phyloP scores from a whole-genome alignment of 2,329 filamentous ascomycete species.

The Sporothrix brunneoviolacea region DNA sequence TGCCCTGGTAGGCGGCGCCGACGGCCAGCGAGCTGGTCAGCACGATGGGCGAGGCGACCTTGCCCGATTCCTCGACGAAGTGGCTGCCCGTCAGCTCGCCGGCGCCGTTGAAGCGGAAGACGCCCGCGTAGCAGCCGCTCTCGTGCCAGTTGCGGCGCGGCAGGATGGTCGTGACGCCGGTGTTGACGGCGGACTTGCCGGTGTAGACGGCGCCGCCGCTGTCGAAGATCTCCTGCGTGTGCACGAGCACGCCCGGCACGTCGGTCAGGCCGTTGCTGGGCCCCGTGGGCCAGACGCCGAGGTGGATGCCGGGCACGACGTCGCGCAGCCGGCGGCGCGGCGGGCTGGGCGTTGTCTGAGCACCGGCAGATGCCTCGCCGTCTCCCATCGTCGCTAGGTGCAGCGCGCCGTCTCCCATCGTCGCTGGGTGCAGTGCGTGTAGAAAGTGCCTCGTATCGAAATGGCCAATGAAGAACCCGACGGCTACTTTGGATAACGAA shows the following conservation, averaged over 20 bases:
- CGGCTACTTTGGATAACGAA: too few species aligned
- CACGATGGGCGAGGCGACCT: constrained; percentile 52
- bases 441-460: too few species aligned
- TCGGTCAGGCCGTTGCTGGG: constrained; percentile 46
- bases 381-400: not conserved
- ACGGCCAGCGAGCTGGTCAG: constrained; percentile 54
- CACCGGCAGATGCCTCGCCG: too few species aligned
- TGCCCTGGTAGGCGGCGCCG: constrained; percentile 51
- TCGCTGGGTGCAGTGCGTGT: too few species aligned
- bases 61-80: constrained; percentile 56
- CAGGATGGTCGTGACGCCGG: constrained; percentile 44
- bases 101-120: constrained; percentile 58
- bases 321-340: constrained; percentile 33
- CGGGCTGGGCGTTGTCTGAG: not conserved
- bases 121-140: constrained; percentile 35
- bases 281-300: constrained; percentile 39
- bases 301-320: constrained; percentile 36
- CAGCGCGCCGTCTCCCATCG: too few species aligned
- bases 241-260: constrained; percentile 40
- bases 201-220: too few species aligned
- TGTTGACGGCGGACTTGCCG: constrained; percentile 23
- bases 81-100: constrained; percentile 57
- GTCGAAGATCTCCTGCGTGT: constrained; percentile 37
- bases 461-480: too few species aligned
- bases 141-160: constrained; percentile 38